Percentiles rank a stretch among this genome's conserved stretches.
These are phyloP conservation scores for Hymenoscyphus repandus DNA, from an alignment of 2,329 filamentous ascomycete genomes.

Conservation along the genomic window DNA sequence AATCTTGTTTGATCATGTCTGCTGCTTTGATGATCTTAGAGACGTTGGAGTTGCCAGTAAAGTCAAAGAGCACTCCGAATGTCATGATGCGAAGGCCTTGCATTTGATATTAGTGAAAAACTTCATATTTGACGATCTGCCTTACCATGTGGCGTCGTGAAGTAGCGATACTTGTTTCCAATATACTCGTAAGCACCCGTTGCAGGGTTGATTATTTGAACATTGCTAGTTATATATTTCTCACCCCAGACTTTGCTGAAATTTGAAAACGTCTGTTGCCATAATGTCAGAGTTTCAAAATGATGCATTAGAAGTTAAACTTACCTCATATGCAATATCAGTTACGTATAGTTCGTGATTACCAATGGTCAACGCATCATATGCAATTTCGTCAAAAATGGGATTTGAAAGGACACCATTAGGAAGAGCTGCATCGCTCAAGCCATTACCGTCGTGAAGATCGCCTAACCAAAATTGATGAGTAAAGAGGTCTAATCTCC, in stretches of 20 bases:
- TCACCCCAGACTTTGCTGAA: constrained; percentile 70
- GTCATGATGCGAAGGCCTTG: constrained; percentile 25
- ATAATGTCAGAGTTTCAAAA: neutral
- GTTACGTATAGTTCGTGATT: constrained; percentile 91
- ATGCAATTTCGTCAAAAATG: constrained; percentile 72
- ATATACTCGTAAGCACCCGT: constrained; percentile 68
- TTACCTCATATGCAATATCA: constrained; percentile 44
- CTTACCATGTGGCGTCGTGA: constrained; percentile 77
- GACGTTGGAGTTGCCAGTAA: constrained; percentile 84
- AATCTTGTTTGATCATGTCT: constrained; percentile 72
- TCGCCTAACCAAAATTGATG: constrained; percentile 40
- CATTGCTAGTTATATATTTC: constrained; percentile 84
- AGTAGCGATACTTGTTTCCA: constrained; percentile 77
- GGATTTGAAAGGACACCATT: constrained; percentile 84
- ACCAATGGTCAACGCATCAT: constrained; percentile 75
- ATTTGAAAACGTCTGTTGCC: constrained; percentile 50
- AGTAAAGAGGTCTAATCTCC: neutral
- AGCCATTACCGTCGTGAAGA: constrained; percentile 83
- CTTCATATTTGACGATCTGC: neutral
- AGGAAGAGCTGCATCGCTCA: constrained; percentile 84
- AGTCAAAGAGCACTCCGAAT: constrained; percentile 88
- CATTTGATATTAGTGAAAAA: neutral
- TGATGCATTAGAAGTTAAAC: neutral
- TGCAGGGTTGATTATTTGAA: constrained; percentile 74
- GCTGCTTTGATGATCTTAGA: constrained; percentile 74